A percentile compares a stretch with the other conserved stretches of the same genome.
These are phyloP conservation scores for Aspergillus tubingensis DNA, from an alignment of 2,329 filamentous ascomycete genomes.

Conservation along the genomic window DNA sequence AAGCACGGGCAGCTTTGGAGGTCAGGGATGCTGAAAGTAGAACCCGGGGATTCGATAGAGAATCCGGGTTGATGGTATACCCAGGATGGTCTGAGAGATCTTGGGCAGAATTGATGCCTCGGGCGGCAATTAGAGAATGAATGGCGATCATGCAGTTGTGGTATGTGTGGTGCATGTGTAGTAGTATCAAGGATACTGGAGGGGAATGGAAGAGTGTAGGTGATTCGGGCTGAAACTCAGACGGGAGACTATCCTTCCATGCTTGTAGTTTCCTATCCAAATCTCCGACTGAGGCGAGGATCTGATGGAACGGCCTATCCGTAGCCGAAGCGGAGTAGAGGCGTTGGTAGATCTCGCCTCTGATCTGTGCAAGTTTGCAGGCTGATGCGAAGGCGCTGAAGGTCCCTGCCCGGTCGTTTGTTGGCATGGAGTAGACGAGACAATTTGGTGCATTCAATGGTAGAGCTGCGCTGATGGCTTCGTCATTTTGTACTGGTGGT, in stretches of 20 bases:
- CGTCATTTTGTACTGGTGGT: slow-evolving; percentile 17
- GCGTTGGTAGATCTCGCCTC: slow-evolving; percentile 16
- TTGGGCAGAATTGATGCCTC: slow-evolving; percentile 6
- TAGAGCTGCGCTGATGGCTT: slow-evolving; percentile 12
- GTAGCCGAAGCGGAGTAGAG: slow-evolving; percentile 17
- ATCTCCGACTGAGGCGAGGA: slow-evolving; percentile 12
- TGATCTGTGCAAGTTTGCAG: slow-evolving; percentile 20
- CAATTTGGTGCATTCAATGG: slow-evolving; percentile 6
- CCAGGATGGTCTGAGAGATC: slow-evolving; percentile 7
- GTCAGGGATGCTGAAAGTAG: slow-evolving; percentile 17
- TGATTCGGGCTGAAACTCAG: slow-evolving; percentile 15
- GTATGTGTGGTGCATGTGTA: slow-evolving; percentile 21
- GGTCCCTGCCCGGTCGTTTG: neutral
- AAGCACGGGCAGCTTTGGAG: slow-evolving; percentile 20
- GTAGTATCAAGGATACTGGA: slow-evolving; percentile 11
- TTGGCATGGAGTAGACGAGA: slow-evolving; percentile 6
- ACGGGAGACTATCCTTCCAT: slow-evolving; percentile 17
- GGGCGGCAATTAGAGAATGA: slow-evolving; percentile 14
- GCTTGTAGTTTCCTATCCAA: slow-evolving; percentile 17
- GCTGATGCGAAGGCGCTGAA: slow-evolving; percentile 17
- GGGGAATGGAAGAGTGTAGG: neutral
- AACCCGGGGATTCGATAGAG: slow-evolving; percentile 9
- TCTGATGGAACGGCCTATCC: slow-evolving; percentile 14
- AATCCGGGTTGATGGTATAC: neutral
- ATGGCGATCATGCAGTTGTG: slow-evolving; percentile 23